phyloP scores from a whole-genome alignment of 345 rosid genomes.

The Xanthoceras sorbifolium region DNA sequence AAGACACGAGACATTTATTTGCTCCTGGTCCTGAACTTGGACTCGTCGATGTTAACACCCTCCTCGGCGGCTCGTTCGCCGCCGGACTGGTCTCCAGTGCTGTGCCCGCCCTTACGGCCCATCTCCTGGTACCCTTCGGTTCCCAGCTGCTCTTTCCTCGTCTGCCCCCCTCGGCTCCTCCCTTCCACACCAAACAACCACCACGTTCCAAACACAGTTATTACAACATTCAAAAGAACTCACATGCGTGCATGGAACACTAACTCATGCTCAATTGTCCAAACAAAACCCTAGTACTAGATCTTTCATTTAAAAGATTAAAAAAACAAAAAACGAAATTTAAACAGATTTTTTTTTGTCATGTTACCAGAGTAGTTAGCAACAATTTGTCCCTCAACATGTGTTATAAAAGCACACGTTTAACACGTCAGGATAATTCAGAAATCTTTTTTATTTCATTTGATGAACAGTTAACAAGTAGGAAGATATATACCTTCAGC shows the following conservation, averaged over 20 bases:
- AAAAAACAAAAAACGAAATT: too few relatives aligned
- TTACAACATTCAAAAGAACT: background rate
- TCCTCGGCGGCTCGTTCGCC: constrained; percentile 37
- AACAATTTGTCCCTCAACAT: too few relatives aligned
- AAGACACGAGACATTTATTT: background rate
- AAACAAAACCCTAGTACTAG: background rate
- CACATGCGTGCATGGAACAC: too few relatives aligned
- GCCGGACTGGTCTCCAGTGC: constrained; percentile 37
- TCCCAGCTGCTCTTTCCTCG: constrained; percentile 59
- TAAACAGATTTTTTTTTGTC: too few relatives aligned
- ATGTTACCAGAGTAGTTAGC: too few relatives aligned
- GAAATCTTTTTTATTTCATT: too few relatives aligned
- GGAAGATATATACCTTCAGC: constrained; percentile 61
- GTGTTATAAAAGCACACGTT: too few relatives aligned
- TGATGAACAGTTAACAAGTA: background rate
- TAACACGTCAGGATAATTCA: too few relatives aligned
- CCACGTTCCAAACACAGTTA: background rate
- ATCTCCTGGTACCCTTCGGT: constrained; percentile 64
- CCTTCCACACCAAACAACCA: constrained; percentile 25
- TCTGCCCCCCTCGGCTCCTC: constrained; percentile 63
- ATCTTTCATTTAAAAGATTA: background rate
- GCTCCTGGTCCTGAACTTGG: constrained; percentile 42
- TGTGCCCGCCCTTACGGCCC: constrained; percentile 57
- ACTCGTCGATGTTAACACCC: constrained; percentile 38
- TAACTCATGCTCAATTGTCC: background rate